Conservation (phyloP, 2,329 filamentous ascomycete genomes). For the Pleoardoris graminearum region DNA sequence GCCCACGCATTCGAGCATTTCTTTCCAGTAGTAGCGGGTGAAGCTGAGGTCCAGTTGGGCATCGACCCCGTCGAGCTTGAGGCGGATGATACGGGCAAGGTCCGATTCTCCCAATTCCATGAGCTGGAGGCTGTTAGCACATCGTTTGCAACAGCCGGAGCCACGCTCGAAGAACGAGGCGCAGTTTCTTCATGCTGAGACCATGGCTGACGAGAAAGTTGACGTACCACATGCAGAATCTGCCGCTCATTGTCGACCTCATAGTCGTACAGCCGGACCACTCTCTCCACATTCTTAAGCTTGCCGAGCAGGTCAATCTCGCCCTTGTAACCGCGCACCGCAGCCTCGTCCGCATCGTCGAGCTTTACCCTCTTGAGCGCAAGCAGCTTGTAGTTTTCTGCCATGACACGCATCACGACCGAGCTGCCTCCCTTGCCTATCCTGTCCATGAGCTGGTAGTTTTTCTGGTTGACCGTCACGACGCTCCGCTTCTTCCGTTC, state of each 20-base stretch:
- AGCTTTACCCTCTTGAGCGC: constrained; percentile 91
- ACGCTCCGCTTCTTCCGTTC: constrained; percentile 78
- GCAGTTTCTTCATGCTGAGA: too few species aligned
- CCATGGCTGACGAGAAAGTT: not conserved
- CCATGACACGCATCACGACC: constrained; percentile 94
- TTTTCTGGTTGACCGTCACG: constrained; percentile 85
- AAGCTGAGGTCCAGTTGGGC: constrained; percentile 84
- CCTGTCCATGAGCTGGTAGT: constrained; percentile 85
- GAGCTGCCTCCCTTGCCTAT: constrained; percentile 91
- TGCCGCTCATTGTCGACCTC: constrained; percentile 94
- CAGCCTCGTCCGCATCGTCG: constrained; percentile 82
- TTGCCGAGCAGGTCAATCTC: constrained; percentile 90
- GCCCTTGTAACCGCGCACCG: constrained; percentile 85
- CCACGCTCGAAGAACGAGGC: too few species aligned
- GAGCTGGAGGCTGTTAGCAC: constrained; percentile 57
- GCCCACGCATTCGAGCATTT: constrained; percentile 95
- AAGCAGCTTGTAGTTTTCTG: constrained; percentile 94
- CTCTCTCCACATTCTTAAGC: constrained; percentile 81
- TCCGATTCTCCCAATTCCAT: constrained; percentile 98
- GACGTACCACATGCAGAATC: constrained; percentile 76
- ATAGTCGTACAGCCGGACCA: constrained; percentile 88
- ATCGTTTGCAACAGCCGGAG: too few species aligned
- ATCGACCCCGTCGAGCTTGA: constrained; percentile 61
- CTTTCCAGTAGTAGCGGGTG: constrained; percentile 97
- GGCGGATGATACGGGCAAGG: constrained; percentile 80